Evolutionary conservation across 2,329 filamentous ascomycete species (phyloP), one percentile per base, ranked within the genome.

Genomic region (Trichoderma lentiforme): DNA sequence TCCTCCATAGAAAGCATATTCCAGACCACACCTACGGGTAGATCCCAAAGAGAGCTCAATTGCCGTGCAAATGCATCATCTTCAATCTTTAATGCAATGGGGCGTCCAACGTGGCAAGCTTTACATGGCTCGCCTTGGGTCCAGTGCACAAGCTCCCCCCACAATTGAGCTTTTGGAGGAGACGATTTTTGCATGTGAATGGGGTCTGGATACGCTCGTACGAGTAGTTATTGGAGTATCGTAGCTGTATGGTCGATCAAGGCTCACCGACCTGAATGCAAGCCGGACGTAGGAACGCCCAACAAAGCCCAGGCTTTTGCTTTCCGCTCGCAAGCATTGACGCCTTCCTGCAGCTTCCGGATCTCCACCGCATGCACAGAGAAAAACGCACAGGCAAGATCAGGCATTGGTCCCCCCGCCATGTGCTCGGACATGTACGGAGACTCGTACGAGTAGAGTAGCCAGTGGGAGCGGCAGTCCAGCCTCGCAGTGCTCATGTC

Each of bases 171-270:
- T 51, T 15, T 24, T 53, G 57, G 57, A 62, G 21, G 30, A 28
- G 30, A 62, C 21, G 6, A 7, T 24, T 65, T n/a, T 34, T 53
- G 57, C 66, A 69, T 60, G 56, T 61, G 66, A 51, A 51, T n/a
- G 14, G 56, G 36, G n/a, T 15, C 39, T 69, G 24, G 28, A 51
- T 15, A 43, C 39, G 9, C 24, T 69, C 12, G 56, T 36, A 36
- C 34, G 34, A 36, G 34, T 26, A 26, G 36, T 36, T 24, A 7
- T 15, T 43, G 24, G 18, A 43, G 39, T 39, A 39, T 15, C 24
- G 14, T 26, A 62, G 39, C 39, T 70, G 67, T 70, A 53, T 70
- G 57, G 56, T 61, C 53, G 56, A 69, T 70, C 67, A 61, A 62
- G 9, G 36, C 43, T 70, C 57, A 70, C 57, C 67, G 57, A 70